These are phyloP conservation scores for Trichosporon faecale DNA, from an alignment of 1,284 basidiomycete genomes.

Conservation along the genomic window DNA sequence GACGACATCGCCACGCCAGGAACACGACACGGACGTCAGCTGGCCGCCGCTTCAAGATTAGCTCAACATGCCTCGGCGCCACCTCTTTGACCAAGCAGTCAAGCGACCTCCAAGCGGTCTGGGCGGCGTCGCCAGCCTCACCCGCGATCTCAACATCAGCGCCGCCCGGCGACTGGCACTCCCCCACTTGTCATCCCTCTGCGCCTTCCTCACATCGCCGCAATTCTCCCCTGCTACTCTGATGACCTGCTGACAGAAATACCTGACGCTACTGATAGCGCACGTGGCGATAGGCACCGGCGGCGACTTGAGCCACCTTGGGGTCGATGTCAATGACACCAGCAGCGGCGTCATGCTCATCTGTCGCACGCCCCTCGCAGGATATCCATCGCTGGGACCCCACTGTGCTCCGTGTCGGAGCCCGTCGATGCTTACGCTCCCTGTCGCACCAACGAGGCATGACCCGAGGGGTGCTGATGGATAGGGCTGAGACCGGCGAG, in stretches of 20 bases:
- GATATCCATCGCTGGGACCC: no score
- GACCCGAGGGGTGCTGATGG: not conserved
- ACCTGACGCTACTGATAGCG: not conserved
- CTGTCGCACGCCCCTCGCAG: no score
- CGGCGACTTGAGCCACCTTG: not conserved
- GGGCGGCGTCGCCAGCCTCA: no score
- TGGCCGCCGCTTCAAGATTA: not conserved
- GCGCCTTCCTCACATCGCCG: no score
- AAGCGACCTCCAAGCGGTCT: not conserved
- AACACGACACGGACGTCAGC: not conserved
- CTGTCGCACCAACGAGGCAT: not conserved
- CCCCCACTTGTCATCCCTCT: not conserved
- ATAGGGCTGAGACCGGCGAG: not conserved
- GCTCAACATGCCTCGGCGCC: not conserved
- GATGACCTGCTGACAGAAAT: not conserved
- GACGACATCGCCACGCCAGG: not conserved
- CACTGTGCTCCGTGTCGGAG: no score
- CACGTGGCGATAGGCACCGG: not conserved
- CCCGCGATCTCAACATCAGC: not conserved
- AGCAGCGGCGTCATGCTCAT: not conserved
- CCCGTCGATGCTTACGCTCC: not conserved
- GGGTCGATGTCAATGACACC: not conserved
- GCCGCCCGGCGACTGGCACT: no score
- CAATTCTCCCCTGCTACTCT: not conserved
- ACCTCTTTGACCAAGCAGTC: not conserved